Evolutionary conservation across 1,284 basidiomycete genomes (phyloP).

Genomic region (Afroboletus lepidellus): DNA sequence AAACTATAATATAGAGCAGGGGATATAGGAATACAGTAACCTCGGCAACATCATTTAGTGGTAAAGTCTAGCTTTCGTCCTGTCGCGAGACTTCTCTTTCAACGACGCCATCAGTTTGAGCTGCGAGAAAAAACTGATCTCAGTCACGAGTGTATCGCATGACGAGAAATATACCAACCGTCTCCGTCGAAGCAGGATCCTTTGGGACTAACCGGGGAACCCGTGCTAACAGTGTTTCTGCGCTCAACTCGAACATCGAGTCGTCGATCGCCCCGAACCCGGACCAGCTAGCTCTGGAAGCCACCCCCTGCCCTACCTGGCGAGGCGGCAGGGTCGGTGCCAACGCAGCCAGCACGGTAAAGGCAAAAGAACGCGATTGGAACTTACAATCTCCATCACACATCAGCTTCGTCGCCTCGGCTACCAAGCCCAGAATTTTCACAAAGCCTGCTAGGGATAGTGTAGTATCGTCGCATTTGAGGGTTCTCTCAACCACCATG

Average conservation of each 20-base stretch:
- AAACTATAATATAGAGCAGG: neutral
- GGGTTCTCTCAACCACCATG: slow-evolving; percentile 11
- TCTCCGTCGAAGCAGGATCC: neutral
- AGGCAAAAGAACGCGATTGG: slow-evolving; percentile 19
- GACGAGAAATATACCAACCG: slow-evolving; percentile 1
- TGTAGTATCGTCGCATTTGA: neutral
- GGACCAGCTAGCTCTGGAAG: no score
- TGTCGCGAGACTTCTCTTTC: neutral
- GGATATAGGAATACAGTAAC: neutral
- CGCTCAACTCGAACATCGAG: slow-evolving; percentile 7
- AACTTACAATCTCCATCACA: slow-evolving; percentile 5
- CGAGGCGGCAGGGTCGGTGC: slow-evolving; percentile 4
- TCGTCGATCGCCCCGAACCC: neutral
- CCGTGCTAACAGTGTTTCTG: slow-evolving; percentile 8
- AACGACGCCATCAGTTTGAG: neutral
- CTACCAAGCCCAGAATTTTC: no score
- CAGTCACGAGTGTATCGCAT: neutral
- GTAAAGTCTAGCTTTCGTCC: neutral
- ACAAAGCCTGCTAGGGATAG: no score
- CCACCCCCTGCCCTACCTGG: neutral
- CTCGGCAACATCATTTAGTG: neutral
- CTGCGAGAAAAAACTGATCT: neutral
- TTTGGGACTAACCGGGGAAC: slow-evolving; percentile 1
- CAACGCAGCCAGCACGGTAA: slow-evolving; percentile 14
- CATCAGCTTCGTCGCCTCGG: no score